Evolutionary conservation across 225 moss, liverwort and hornwort genomes (phyloP), one percentile per base, ranked within the genome.

Genomic region (Anthoceros angustus): DNA sequence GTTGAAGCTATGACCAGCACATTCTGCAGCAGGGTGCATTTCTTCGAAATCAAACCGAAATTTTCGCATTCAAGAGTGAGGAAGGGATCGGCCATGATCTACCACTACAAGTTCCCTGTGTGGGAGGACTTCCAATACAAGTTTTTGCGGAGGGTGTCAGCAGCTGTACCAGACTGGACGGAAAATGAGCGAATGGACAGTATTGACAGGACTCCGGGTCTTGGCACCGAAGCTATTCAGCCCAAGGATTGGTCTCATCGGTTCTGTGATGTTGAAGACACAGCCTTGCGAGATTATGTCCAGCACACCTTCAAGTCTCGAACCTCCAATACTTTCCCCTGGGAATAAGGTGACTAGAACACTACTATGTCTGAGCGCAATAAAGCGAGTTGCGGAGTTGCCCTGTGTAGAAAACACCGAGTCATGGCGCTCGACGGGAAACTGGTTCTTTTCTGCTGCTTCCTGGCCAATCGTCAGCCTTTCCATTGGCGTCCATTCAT

Each of bases 41-140:
- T 78, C 43, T 81, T 81, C 61, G 78, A 81, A 38, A 70, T 81
- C 9, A 65, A 39, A 48, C 23, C 43, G 7, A 62, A 65, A 5
- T 81, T 64, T 20, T 42, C 42, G 15, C 41, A 61, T 9, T 39
- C 69, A 26, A 75, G 70, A 38, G 49, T 81, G 7, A 0, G 10
- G 42, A 75, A 62, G 18, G 71, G 20, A 46, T 66, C 42, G 0
- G 81, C 74, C 0, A 73, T 81, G 23, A 75, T 78, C 40, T 78
- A 81, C 62, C 81, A 81, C 71, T 81, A 78, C 73, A 81, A 81
- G 64, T 81, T 62, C 60, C 81, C 55, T 55, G 72, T 75, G 60
- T 81, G 81, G 81, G 81, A 81, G 60, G 75, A 72, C 0, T 81
- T 81, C 66, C 74, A 73, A 63, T 66, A 75, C 71, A 81, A 81